Percentiles rank a stretch among this genome's conserved stretches.
phyloP scores from a whole-genome alignment of 2,329 filamentous ascomycete genomes.

The Catunica adiposa region DNA sequence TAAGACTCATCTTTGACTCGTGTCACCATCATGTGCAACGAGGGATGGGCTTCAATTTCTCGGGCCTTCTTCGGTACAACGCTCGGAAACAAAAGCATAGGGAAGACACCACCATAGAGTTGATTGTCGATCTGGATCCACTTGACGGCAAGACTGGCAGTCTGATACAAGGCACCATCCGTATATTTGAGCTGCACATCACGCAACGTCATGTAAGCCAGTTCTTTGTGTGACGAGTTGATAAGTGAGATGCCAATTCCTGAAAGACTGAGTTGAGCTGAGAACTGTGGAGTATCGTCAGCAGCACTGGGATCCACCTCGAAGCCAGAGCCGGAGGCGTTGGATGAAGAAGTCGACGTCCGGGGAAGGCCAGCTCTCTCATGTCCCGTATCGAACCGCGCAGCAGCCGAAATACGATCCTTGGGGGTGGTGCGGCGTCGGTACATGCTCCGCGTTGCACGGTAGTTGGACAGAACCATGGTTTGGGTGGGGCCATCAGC shows the following conservation, averaged over 20 bases:
- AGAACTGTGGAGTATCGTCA: conserved; percentile 55
- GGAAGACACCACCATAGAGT: conserved; percentile 94
- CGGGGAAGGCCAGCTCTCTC: not conserved
- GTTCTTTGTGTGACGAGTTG: conserved; percentile 78
- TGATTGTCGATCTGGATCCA: conserved; percentile 99
- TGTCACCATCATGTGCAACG: conserved; percentile 79
- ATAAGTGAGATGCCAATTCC: conserved; percentile 87
- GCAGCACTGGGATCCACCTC: conserved; percentile 56
- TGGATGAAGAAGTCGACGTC: conserved; percentile 1
- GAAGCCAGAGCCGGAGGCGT: conserved; percentile 30
- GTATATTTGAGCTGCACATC: conserved; percentile 83
- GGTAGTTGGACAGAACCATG: conserved; percentile 85
- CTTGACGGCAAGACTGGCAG: conserved; percentile 75
- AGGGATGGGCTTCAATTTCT: conserved; percentile 91
- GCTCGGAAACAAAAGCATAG: conserved; percentile 89
- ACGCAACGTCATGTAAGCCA: conserved; percentile 84
- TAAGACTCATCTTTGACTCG: conserved; percentile 97
- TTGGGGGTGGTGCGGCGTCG: conserved; percentile 9
- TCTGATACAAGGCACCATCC: conserved; percentile 89
- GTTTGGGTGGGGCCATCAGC: conserved; percentile 93
- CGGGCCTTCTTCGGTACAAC: conserved; percentile 94
- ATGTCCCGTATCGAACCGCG: not conserved
- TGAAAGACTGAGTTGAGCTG: conserved; percentile 71
- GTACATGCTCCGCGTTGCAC: conserved; percentile 83
- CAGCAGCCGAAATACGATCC: conserved; percentile 1